phyloP scores from a whole-genome alignment of 352 stramenopile species.

The Pythium myriotylum region DNA sequence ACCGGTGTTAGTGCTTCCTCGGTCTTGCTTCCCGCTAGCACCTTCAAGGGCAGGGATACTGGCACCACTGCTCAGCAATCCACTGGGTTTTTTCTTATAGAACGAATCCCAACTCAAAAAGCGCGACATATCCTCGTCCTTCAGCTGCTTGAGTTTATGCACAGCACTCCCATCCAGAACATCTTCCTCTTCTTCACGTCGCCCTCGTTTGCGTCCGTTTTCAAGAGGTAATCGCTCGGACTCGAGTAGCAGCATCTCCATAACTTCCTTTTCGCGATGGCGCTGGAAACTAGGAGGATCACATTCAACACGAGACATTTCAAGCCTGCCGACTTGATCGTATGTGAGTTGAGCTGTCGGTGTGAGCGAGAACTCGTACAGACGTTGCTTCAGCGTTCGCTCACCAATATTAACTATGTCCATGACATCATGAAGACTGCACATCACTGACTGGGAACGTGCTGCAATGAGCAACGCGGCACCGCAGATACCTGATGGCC shows the following conservation, averaged over 20 bases:
- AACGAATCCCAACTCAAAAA: slow-evolving; percentile 64
- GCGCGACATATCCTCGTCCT: slow-evolving; percentile 81
- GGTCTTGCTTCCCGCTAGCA: slow-evolving; percentile 24
- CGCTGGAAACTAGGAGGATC: slow-evolving; percentile 90
- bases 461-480: slow-evolving; percentile 96
- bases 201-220: slow-evolving; percentile 38
- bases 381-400: slow-evolving; percentile 94
- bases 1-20: neutral
- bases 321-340: slow-evolving; percentile 93
- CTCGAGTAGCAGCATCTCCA: slow-evolving; percentile 91
- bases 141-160: slow-evolving; percentile 55
- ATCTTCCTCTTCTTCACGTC: slow-evolving; percentile 37
- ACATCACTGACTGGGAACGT: slow-evolving; percentile 94
- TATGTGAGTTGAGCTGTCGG: slow-evolving; percentile 94
- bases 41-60: slow-evolving; percentile 5
- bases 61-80: slow-evolving; percentile 32
- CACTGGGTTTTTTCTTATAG: slow-evolving; percentile 61
- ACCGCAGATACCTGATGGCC: slow-evolving; percentile 97
- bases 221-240: slow-evolving; percentile 66
- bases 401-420: slow-evolving; percentile 96
- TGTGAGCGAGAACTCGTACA: slow-evolving; percentile 97
- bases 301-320: slow-evolving; percentile 86
- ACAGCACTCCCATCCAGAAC: slow-evolving; percentile 44
- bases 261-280: slow-evolving; percentile 84
- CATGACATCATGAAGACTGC: slow-evolving; percentile 83